Conservation (phyloP, 495 filamentous ascomycete genomes). For the Lasiosphaeria ovina region DNA sequence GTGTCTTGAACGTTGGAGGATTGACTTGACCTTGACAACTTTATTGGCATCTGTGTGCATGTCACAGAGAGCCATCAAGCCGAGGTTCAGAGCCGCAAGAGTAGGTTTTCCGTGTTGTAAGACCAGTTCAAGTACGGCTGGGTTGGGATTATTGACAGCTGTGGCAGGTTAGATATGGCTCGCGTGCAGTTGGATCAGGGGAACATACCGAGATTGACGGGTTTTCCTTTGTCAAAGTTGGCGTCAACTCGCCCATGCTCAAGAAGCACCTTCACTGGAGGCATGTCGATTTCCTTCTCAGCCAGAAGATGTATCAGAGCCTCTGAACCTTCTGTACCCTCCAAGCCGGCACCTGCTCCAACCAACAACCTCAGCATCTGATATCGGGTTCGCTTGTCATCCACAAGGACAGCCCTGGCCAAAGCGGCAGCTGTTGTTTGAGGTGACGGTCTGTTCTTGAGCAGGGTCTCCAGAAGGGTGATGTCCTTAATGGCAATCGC, state of each 20-base stretch:
- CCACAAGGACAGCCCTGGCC: slow-evolving; percentile 36
- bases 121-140: slow-evolving; percentile 40
- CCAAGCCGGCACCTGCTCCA: slow-evolving; percentile 34
- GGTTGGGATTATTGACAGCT: slow-evolving; percentile 38
- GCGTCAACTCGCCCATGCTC: slow-evolving; percentile 44
- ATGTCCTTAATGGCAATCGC: slow-evolving; percentile 40
- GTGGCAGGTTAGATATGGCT: slow-evolving; percentile 8
- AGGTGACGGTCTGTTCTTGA: slow-evolving; percentile 36
- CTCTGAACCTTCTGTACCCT: slow-evolving; percentile 33
- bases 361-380: slow-evolving; percentile 42
- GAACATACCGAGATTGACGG: slow-evolving; percentile 30
- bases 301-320: slow-evolving; percentile 34
- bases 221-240: slow-evolving; percentile 38
- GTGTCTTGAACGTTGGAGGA: slow-evolving; percentile 37
- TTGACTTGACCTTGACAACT: slow-evolving; percentile 33
- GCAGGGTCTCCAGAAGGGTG: slow-evolving; percentile 34
- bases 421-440: slow-evolving; percentile 37
- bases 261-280: slow-evolving; percentile 37
- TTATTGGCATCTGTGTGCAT: slow-evolving; percentile 36
- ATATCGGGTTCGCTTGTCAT: slow-evolving; percentile 30
- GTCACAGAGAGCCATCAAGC: slow-evolving; percentile 31
- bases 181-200: too few relatives aligned
- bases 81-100: slow-evolving; percentile 31
- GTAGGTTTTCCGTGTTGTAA: slow-evolving; percentile 39
- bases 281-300: slow-evolving; percentile 36